These are phyloP conservation scores for Solanum gracilifrons DNA, from an alignment of 257 asterid genomes.

Conservation along the genomic window DNA sequence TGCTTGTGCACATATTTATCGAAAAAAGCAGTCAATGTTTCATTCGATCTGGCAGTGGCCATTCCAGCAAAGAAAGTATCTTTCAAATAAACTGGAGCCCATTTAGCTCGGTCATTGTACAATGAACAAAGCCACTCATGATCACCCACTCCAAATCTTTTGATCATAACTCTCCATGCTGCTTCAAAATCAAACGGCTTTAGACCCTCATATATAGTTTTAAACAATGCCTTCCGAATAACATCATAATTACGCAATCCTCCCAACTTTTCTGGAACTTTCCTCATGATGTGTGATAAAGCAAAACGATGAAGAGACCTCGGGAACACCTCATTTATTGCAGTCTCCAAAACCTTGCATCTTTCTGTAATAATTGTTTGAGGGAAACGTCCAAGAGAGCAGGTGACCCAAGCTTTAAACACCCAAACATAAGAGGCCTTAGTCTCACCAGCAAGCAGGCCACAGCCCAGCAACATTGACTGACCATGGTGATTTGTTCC, in stretches of 20 bases:
- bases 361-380: constrained; percentile 62
- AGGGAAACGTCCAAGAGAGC: constrained; percentile 41
- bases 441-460: constrained; percentile 59
- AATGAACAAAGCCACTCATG: constrained; percentile 68
- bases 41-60: constrained; percentile 48
- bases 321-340: constrained; percentile 52
- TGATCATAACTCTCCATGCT: constrained; percentile 69
- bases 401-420: constrained; percentile 48
- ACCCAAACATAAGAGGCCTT: constrained; percentile 54
- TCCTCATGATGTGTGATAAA: constrained; percentile 56
- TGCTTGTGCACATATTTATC: constrained; percentile 70
- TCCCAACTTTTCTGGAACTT: constrained; percentile 71
- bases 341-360: constrained; percentile 58
- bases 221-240: constrained; percentile 22
- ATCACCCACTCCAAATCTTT: constrained; percentile 42
- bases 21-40: constrained; percentile 41
- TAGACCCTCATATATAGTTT: constrained; percentile 52
- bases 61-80: constrained; percentile 59
- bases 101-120: constrained; percentile 51
- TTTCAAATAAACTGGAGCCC: constrained; percentile 69
- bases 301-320: constrained; percentile 51
- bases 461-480: constrained; percentile 71
- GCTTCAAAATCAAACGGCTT: constrained; percentile 70
- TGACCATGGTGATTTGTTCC: constrained; percentile 79
- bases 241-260: constrained; percentile 40